Evolutionary conservation across 2,329 filamentous ascomycete genomes (phyloP).

Genomic region (Clonostachys solani): DNA sequence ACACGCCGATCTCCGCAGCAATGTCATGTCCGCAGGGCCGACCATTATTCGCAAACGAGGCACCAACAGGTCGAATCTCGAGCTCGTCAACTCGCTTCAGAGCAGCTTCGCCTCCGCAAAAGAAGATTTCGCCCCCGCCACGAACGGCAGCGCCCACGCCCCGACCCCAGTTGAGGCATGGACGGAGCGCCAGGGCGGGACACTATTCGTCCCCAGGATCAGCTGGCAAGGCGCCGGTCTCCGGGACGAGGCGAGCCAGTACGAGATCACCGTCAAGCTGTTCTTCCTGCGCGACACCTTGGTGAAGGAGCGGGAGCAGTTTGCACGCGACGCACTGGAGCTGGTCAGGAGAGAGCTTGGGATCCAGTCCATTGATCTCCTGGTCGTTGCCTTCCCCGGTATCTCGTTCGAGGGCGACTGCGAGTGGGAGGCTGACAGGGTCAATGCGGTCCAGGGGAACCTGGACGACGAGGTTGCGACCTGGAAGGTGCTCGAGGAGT

Average conservation of each 20-base stretch:
- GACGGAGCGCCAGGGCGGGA: slow-evolving; percentile 60
- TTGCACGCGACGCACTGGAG: slow-evolving; percentile 74
- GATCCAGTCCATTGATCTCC: slow-evolving; percentile 72
- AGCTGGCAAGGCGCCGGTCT: slow-evolving; percentile 69
- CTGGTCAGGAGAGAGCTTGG: slow-evolving; percentile 78
- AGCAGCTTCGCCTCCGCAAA: slow-evolving; percentile 77
- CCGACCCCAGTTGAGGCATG: slow-evolving; percentile 45
- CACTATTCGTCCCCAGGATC: slow-evolving; percentile 74
- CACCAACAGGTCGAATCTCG: slow-evolving; percentile 82
- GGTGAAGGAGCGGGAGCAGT: slow-evolving; percentile 57
- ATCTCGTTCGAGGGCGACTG: slow-evolving; percentile 92
- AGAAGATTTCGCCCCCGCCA: slow-evolving; percentile 45
- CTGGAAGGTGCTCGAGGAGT: slow-evolving; percentile 68
- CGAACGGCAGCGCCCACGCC: slow-evolving; percentile 12
- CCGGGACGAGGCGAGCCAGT: slow-evolving; percentile 75
- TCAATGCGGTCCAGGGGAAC: slow-evolving; percentile 56
- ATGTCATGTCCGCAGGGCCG: slow-evolving; percentile 80
- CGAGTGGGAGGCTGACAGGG: slow-evolving; percentile 68
- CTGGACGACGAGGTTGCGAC: slow-evolving; percentile 66
- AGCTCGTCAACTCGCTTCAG: slow-evolving; percentile 84
- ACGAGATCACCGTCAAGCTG: slow-evolving; percentile 93
- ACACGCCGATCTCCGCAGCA: slow-evolving; percentile 35
- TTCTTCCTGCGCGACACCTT: slow-evolving; percentile 81
- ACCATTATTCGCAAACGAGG: slow-evolving; percentile 78
- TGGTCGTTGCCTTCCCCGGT: slow-evolving; percentile 90